phyloP scores from a whole-genome alignment of 2,329 filamentous ascomycete species.

The Aspergillus pseudotamarii region DNA sequence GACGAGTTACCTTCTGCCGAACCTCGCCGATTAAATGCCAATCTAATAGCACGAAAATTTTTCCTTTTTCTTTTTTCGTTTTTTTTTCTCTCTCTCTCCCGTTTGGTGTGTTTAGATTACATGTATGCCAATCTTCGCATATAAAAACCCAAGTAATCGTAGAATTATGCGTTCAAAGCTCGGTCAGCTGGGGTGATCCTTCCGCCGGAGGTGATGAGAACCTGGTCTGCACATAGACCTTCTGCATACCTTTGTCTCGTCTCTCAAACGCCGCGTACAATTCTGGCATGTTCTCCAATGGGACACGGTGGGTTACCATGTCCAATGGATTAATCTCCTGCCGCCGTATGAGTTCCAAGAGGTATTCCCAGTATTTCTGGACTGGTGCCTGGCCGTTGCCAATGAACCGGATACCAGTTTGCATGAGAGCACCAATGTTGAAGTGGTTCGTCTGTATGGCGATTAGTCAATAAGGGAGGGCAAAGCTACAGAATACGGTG shows the following conservation, averaged over 20 bases:
- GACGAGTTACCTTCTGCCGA: neutral
- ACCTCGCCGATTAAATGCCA: neutral
- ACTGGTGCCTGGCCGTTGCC: slow-evolving; percentile 72
- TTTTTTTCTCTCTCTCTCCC: neutral
- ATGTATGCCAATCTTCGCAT: neutral
- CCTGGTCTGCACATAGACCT: slow-evolving; percentile 70
- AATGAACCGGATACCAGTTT: slow-evolving; percentile 79
- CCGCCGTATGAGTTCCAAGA: slow-evolving; percentile 68
- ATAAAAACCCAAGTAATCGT: neutral
- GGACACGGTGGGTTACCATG: slow-evolving; percentile 79
- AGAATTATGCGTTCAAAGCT: slow-evolving; percentile 17
- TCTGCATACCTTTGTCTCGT: slow-evolving; percentile 69
- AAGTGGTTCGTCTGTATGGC: slow-evolving; percentile 70
- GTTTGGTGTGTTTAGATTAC: neutral
- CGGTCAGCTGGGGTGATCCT: slow-evolving; percentile 57
- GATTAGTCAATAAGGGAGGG: neutral
- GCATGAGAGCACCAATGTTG: slow-evolving; percentile 82
- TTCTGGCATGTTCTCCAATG: slow-evolving; percentile 71
- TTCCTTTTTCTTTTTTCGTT: neutral
- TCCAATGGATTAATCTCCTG: slow-evolving; percentile 73
- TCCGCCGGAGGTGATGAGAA: slow-evolving; percentile 56
- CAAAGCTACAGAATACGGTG: neutral
- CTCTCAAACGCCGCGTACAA: slow-evolving; percentile 66
- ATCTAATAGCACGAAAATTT: neutral
- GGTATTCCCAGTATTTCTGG: slow-evolving; percentile 79